Conservation (phyloP, 306 rosid species). For the Trifolium pratense region DNA sequence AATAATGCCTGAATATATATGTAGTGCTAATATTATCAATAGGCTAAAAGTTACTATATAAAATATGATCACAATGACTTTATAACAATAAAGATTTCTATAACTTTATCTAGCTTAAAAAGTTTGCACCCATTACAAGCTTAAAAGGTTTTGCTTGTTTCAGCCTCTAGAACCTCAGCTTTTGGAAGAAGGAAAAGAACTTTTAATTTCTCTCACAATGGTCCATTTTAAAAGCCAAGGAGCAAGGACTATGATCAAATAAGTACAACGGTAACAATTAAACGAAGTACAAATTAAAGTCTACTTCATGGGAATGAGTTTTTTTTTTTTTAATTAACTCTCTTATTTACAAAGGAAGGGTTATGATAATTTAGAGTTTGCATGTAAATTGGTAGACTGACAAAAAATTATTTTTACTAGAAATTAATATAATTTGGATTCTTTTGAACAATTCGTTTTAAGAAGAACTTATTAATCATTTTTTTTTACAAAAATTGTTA, state of each 20-base stretch:
- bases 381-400: too few species aligned
- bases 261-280: not conserved
- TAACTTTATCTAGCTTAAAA: not conserved
- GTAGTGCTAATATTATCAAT: not conserved
- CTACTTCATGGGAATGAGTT: not conserved
- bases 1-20: not conserved
- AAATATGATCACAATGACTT: not conserved
- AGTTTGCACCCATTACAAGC: not conserved
- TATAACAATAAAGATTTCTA: not conserved
- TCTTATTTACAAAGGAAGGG: too few species aligned
- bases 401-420: too few species aligned
- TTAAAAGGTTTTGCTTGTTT: not conserved
- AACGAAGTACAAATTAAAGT: not conserved
- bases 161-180: not conserved
- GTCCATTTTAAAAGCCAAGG: not conserved
- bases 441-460: too few species aligned
- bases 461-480: too few species aligned
- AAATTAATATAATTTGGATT: too few species aligned
- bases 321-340: too few species aligned
- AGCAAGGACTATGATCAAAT: not conserved
- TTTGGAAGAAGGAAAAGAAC: not conserved
- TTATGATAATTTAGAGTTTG: too few species aligned
- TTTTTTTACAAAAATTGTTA: too few species aligned
- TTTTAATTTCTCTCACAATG: not conserved
- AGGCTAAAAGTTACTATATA: not conserved